These are phyloP conservation scores for Pseudocercospora macadamiae DNA, from an alignment of 2,329 filamentous ascomycete species.

Conservation along the genomic window DNA sequence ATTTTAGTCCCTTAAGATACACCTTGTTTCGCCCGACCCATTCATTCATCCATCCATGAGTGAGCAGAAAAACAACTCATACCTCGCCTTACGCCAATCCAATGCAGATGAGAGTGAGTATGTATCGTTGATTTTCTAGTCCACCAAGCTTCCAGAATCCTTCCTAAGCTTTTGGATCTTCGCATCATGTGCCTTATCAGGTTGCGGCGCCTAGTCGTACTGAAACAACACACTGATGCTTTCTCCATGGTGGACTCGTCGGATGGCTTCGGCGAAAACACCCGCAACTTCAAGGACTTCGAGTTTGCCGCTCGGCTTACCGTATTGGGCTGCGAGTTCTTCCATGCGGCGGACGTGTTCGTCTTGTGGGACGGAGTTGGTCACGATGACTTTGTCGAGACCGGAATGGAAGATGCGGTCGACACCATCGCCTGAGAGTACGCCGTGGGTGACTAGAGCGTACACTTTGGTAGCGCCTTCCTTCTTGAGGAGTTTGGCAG, in stretches of 20 bases:
- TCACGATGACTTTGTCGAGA: constrained; percentile 91
- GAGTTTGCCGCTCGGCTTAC: constrained; percentile 73
- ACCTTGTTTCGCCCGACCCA: no score
- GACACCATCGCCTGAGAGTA: constrained; percentile 93
- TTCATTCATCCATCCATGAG: no score
- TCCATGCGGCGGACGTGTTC: constrained; percentile 65
- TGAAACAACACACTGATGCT: constrained; percentile 96
- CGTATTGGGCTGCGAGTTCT: constrained; percentile 24
- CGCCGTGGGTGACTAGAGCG: constrained; percentile 90
- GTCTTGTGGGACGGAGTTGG: constrained; percentile 89
- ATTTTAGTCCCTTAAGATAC: no score
- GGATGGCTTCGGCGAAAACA: constrained; percentile 92
- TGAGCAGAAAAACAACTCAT: no score
- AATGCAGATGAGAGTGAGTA: neutral
- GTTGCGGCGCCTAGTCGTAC: constrained; percentile 60
- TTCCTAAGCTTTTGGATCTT: neutral
- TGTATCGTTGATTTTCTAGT: no score
- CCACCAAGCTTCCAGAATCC: constrained; percentile 1
- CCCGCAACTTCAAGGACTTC: constrained; percentile 87
- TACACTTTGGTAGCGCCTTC: constrained; percentile 88
- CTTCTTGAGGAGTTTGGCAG: constrained; percentile 94
- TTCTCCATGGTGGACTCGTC: constrained; percentile 94
- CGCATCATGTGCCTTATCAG: constrained; percentile 13
- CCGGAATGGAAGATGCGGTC: constrained; percentile 90
- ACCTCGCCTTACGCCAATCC: neutral